A percentile compares a stretch with the other conserved stretches of the same genome.
Conservation (phyloP, 306 rosid species). For the Quercus suber region DNA sequence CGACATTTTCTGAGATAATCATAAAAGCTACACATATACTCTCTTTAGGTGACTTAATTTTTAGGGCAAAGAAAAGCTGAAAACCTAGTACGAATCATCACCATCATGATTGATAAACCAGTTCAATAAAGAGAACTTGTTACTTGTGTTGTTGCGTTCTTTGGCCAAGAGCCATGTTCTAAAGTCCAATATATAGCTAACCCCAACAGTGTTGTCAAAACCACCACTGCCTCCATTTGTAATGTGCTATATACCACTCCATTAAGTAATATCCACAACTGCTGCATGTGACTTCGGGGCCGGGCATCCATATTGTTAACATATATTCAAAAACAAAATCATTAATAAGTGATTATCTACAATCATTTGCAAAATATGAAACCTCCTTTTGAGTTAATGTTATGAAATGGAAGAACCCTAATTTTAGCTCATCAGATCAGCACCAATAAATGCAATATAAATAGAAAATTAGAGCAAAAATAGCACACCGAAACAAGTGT, state of each 20-base stretch:
- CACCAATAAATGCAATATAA: background rate
- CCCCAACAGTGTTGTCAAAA: background rate
- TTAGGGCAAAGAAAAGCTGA: slow-evolving; percentile 30
- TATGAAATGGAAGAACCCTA: no score
- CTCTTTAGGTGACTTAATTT: slow-evolving; percentile 15
- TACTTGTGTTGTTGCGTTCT: slow-evolving; percentile 36
- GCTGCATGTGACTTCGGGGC: no score
- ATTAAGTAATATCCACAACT: no score
- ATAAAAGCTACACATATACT: slow-evolving; percentile 7
- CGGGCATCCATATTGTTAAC: no score
- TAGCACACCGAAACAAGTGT: background rate
- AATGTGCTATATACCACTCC: background rate
- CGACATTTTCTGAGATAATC: slow-evolving; percentile 32
- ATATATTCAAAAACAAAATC: no score
- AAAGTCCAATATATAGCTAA: background rate
- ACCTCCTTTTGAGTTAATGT: no score
- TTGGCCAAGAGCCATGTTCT: background rate
- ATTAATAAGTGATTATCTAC: no score
- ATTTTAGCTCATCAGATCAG: no score
- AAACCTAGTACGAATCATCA: slow-evolving; percentile 33
- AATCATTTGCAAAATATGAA: no score
- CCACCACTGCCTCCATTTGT: background rate
- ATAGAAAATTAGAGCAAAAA: background rate
- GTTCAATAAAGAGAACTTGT: slow-evolving; percentile 13
- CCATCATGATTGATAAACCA: slow-evolving; percentile 36